A percentile compares a stretch with the other conserved stretches of the same genome.
These are phyloP conservation scores for Pseudocercospora macadamiae DNA, from an alignment of 2,329 filamentous ascomycete species.

Conservation along the genomic window DNA sequence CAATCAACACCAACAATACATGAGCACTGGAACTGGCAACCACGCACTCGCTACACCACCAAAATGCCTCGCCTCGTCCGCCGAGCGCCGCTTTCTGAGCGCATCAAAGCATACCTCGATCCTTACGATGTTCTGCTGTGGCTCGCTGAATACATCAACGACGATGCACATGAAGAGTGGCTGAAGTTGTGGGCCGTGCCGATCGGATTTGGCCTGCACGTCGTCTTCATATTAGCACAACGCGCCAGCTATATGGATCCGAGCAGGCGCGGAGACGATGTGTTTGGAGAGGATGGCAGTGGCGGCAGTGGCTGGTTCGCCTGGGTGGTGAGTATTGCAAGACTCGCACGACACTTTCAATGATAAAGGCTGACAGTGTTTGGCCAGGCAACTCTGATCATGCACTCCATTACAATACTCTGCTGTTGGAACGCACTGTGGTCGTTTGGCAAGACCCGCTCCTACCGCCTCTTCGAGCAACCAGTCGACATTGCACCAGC, in stretches of 20 bases:
- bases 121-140: slow-evolving; percentile 88
- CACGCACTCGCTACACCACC: background rate
- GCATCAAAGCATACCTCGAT: slow-evolving; percentile 78
- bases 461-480: slow-evolving; percentile 89
- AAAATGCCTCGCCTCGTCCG: slow-evolving; percentile 79
- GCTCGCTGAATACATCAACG: slow-evolving; percentile 90
- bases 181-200: slow-evolving; percentile 73
- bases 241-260: slow-evolving; percentile 57
- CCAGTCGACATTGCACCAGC: slow-evolving; percentile 74
- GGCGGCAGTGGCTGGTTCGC: slow-evolving; percentile 66
- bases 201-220: slow-evolving; percentile 75
- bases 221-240: slow-evolving; percentile 78
- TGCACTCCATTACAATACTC: slow-evolving; percentile 68
- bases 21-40: background rate
- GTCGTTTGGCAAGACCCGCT: slow-evolving; percentile 77
- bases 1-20: background rate
- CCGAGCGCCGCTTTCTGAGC: slow-evolving; percentile 75
- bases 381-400: slow-evolving; percentile 58
- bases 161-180: slow-evolving; percentile 83
- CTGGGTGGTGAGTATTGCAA: slow-evolving; percentile 63
- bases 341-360: too few relatives aligned
- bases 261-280: slow-evolving; percentile 63
- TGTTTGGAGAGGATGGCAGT: slow-evolving; percentile 65
- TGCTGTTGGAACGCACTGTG: slow-evolving; percentile 79
- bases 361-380: too few relatives aligned